Percentiles rank a stretch among this genome's conserved stretches.
Conservation (phyloP, 306 rosid species). For the Trifolium repens region DNA sequence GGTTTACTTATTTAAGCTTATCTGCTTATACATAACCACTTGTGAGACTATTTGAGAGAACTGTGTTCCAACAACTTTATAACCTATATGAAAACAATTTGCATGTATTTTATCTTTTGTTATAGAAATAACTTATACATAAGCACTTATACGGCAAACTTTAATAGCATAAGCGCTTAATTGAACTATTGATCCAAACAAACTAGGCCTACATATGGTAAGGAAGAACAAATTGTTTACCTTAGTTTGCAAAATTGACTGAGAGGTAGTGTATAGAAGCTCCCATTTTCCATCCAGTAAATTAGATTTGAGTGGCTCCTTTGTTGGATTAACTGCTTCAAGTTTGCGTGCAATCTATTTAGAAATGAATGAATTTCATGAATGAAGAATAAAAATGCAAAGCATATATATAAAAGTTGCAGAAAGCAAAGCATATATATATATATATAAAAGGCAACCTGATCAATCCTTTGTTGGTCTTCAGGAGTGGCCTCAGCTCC, state of each 20-base stretch:
- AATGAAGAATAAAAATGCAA: conserved; percentile 46
- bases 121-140: background rate
- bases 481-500: conserved; percentile 86
- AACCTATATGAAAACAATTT: background rate
- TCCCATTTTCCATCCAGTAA: conserved; percentile 93
- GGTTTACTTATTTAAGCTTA: no score
- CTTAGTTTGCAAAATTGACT: conserved; percentile 73
- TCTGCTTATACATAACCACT: no score
- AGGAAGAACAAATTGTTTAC: conserved; percentile 39
- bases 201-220: background rate
- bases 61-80: background rate
- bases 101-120: background rate
- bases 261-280: conserved; percentile 89
- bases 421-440: background rate
- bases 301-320: conserved; percentile 78
- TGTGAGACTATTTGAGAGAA: background rate
- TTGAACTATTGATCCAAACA: background rate
- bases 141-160: background rate
- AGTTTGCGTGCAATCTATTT: conserved; percentile 85
- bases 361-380: conserved; percentile 49
- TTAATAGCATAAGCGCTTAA: background rate
- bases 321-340: conserved; percentile 79
- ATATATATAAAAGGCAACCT: conserved; percentile 45
- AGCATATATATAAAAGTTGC: background rate
- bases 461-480: conserved; percentile 72